Conservation (phyloP, 495 filamentous ascomycete genomes). For the Xylona heveae region DNA sequence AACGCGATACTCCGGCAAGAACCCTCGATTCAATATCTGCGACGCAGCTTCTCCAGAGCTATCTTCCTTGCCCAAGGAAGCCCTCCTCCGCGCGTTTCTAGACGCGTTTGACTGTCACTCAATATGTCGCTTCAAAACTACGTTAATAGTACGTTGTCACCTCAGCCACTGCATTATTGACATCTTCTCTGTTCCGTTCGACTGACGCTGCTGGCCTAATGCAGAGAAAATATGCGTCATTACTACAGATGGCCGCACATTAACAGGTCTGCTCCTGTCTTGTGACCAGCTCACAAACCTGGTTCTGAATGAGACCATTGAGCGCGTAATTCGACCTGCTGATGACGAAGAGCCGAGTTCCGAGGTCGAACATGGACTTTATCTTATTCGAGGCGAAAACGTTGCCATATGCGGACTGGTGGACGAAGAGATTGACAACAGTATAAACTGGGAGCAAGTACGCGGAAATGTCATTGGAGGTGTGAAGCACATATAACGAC, state of each 20-base stretch:
- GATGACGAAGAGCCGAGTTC: constrained; percentile 68
- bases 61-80: not conserved
- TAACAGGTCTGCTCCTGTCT: constrained; percentile 66
- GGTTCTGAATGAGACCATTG: constrained; percentile 64
- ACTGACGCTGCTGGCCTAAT: constrained; percentile 8
- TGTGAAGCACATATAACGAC: constrained; percentile 50
- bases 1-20: too few species aligned
- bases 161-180: constrained; percentile 1
- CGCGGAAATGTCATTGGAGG: constrained; percentile 64
- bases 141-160: constrained; percentile 35
- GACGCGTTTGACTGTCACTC: too few species aligned
- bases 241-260: constrained; percentile 77
- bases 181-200: constrained; percentile 2
- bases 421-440: constrained; percentile 67
- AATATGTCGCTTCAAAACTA: constrained; percentile 51
- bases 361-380: constrained; percentile 68
- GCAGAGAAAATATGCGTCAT: constrained; percentile 80
- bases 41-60: not conserved
- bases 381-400: constrained; percentile 84
- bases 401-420: constrained; percentile 81
- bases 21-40: too few species aligned
- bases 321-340: constrained; percentile 66
- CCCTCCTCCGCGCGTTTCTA: not conserved
- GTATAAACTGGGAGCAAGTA: constrained; percentile 82
- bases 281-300: constrained; percentile 87